Evolutionary conservation across 345 rosid species (phyloP), one percentile per base, ranked within the genome.

Genomic region (Gossypium thurberi): DNA sequence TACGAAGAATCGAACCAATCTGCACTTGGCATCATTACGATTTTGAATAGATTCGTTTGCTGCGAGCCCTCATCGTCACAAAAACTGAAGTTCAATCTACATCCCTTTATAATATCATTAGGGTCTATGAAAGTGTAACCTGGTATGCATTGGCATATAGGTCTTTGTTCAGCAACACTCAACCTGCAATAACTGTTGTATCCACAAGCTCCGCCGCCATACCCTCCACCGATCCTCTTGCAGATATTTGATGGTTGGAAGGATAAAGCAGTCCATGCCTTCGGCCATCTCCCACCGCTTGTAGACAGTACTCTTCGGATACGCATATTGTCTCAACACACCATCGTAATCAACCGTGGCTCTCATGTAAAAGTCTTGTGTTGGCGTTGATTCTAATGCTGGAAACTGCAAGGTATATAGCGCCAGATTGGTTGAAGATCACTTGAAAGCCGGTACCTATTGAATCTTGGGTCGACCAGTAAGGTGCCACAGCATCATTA

Each of bases 131-230:
- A 80, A 23, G 56, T 51, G 65, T 85, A 89, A 55, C 81, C 84
- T 4, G 58, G 52, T 2, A 90, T 85, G 52, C 92, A 91, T 42
- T 64, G 51, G 69, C 92, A 87, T 4, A 1, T 82, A 7, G 89
- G 89, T 60, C 81, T 81, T 14, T 79, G 66, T 51, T 84, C 79
- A 3, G 55, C 76, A 2, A 59, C 69, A 52, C 77, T 79, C 8
- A 83, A 12, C 13, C 1, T 47, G 71, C 97, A 91, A 50, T 77
- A 80, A 76, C 81, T 87, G 64, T 88, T 88, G 81, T 48, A 82
- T 28, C 93, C 97, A 57, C 95, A 91, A 10, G 87, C 85, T 47
- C 83, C 85, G 23, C 76, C 55, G 8, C 91, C 88, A 2, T 46
- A 17, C 0, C n/a, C 44, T 58, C 12, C 61, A 4, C 0, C 2